Base-by-base conservation (phyloP, 257 asterid species). In the Mitragyna speciosa region DNA sequence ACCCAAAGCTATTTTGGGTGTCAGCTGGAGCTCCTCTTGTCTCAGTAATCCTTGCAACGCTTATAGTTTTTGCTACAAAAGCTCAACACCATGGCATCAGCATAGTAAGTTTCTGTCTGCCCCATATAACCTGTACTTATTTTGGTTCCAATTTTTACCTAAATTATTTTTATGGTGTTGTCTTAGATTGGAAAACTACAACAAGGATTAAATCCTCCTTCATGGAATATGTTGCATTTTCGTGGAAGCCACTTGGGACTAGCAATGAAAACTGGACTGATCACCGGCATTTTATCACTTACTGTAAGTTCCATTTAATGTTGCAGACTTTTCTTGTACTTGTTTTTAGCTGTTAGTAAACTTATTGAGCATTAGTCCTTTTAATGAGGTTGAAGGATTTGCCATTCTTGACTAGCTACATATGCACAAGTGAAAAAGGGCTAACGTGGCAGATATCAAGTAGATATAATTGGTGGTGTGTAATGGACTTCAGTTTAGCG, bases 1-100 rank as follows among this genome's bases (percentile, higher is more conserved):
- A 86, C 72, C 98, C 98, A 49, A 91, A 87, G 83, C 86, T 94
- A 72, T 92, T 94, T 79, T 94, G 98, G 98, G 93, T 94, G 83
- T 91, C 98, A 72, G 98, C 98, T 12, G 97, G 98, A 68, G 98
- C 97, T 36, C 98, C 98, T 72, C 90, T 94, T 69, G 58, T 87
- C 54, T 90, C 91, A 3, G 98, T 94, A 9, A 82, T 92, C 76
- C 83, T 94, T 67, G 90, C 98, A 48, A 94, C 98, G 17, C 76
- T 92, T 22, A 9, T 94, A 19, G 94, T 87, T 73, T 92, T 92
- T 69, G 89, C 90, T 58, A 86, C 85, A 75, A 91, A 91, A 88
- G 96, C 92, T 86, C 89, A 94, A 61, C 78, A 85, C 73, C 97
- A 91, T 82, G 97, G 98, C 83, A 92, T 94, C 81, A 91, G 93